Evolutionary conservation across 148 eudicot species (phyloP), one percentile per base, ranked within the genome.

Genomic region (Rhododendron williamsianum): DNA sequence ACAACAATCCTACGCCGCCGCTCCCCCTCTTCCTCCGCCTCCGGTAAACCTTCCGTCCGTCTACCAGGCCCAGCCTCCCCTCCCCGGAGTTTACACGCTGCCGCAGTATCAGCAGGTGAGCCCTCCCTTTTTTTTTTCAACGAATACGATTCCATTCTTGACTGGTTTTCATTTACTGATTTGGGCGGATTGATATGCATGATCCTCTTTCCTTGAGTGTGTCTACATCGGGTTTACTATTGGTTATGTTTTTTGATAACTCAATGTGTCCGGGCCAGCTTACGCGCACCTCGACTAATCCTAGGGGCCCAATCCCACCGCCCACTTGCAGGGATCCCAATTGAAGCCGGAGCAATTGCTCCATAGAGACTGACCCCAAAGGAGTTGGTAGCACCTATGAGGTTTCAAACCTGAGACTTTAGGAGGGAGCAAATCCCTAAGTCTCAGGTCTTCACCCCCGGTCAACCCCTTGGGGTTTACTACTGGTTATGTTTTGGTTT

Each of bases 101-200:
- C 98, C 98, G 16, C 98, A 96, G 82, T 94, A 90, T 85, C 96
- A 94, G 52, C 98, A 94, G 94, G 98, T 90, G 83, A 33, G 25
- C 35, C 23, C 35, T 19, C 43, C 0, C 51, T 6, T 46, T 33
- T n/a, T 0, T 49, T 10, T 33, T 33, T 33, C 13, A 23, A 41
- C 27, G 13, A 25, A 23, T 85, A n/a, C 36, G 23, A 35, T 35
- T 30, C 73, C 23, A 30, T 38, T 36, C 13, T 35, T 19, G 30
- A 8, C 60, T 58, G 48, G 10, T 58, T 45, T 58, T 1, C 23
- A 35, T 0, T 18, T 49, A 45, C n/a, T n/a, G 36, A 2, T 67
- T 16, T 41, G 27, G 45, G 21, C 16, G 1, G 30, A 30, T 76
- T 18, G 16, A n/a, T 48, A 0, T 51, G 19, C 49, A 78, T 25